Evolutionary conservation across 192 early-diverging fungal genomes (phyloP), one percentile per base, ranked within the genome.

Genomic region (Gigaspora rosea): DNA sequence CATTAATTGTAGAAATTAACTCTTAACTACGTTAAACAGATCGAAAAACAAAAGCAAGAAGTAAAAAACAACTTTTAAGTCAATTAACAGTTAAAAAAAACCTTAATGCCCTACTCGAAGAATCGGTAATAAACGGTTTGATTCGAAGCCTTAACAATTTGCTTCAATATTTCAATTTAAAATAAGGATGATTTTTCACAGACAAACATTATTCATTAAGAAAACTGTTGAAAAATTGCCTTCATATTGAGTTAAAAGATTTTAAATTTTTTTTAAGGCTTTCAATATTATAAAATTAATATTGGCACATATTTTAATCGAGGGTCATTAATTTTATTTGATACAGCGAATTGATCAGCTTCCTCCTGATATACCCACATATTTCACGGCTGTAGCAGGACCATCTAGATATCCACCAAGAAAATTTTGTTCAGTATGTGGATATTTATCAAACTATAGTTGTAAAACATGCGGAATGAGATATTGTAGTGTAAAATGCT

Each of bases 401-500:
- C 59, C 59, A 59, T 75, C 73, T 33, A 75, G 50, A 49, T 75
- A 20, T 64, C 73, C 73, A 41, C 62, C 73, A 75, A 57, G 62
- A 4, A 75, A 64, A 75, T 75, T 75, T 64, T 75, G 73, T 15
- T 75, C 73, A 32, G 73, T 75, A 6, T 75, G 73, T 75, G 73
- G 73, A 35, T 75, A 50, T 48, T 51, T 75, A 22, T 63, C 73
- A 48, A 64, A 63, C 12, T 75, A 75, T 52, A 52, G 22, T 49
- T 75, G 73, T 75, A 75, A 50, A 50, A 62, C 41, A 27, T 75
- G 73, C 16, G 73, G 73, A 49, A 65, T 65, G 73, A 75, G 64
- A 50, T 75, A 75, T 75, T 75, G 73, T 35, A 75, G 73, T 27
- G 20, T 64, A 18, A 65, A 62, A 51, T 75, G 73, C 8, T 41